Percentiles rank a stretch among this genome's conserved stretches.
Evolutionary conservation across 2,329 filamentous ascomycete genomes (phyloP).

Genomic region (Alternaria sp.): DNA sequence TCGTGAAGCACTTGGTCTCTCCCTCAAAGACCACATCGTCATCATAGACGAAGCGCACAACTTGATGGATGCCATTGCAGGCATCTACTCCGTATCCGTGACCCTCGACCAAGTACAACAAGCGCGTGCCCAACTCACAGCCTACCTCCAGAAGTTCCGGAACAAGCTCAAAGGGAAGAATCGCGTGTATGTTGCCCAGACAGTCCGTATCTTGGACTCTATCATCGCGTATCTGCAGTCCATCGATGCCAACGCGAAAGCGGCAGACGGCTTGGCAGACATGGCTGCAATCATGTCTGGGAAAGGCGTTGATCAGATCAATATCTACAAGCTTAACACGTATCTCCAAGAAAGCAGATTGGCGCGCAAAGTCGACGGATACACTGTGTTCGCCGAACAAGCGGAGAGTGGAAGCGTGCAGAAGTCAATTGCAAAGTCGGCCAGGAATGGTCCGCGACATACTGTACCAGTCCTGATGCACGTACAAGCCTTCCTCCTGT

Average conservation of each 20-base stretch:
- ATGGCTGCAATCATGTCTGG: constrained; percentile 75
- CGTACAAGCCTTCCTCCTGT: constrained; percentile 73
- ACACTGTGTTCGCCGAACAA: constrained; percentile 69
- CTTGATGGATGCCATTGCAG: constrained; percentile 90
- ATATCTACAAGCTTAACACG: constrained; percentile 83
- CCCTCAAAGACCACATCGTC: constrained; percentile 85
- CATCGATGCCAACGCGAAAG: constrained; percentile 49
- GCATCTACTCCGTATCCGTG: constrained; percentile 82
- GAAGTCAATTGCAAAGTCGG: neutral
- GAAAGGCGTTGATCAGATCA: constrained; percentile 94
- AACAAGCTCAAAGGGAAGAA: constrained; percentile 90
- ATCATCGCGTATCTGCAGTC: constrained; percentile 71
- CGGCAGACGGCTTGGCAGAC: constrained; percentile 71
- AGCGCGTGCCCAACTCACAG: constrained; percentile 75
- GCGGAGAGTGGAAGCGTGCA: constrained; percentile 39
- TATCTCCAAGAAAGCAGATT: constrained; percentile 93
- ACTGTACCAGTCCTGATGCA: constrained; percentile 65
- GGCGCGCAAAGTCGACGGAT: constrained; percentile 92
- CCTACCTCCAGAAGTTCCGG: constrained; percentile 86
- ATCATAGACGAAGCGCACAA: constrained; percentile 98
- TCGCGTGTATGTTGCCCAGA: constrained; percentile 86
- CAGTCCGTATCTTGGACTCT: constrained; percentile 82
- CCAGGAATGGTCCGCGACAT: constrained; percentile 26
- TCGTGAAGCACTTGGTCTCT: constrained; percentile 84
- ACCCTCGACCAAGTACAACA: constrained; percentile 73